Conservation (phyloP, 768 basidiomycete genomes). For the Russula sp. region DNA sequence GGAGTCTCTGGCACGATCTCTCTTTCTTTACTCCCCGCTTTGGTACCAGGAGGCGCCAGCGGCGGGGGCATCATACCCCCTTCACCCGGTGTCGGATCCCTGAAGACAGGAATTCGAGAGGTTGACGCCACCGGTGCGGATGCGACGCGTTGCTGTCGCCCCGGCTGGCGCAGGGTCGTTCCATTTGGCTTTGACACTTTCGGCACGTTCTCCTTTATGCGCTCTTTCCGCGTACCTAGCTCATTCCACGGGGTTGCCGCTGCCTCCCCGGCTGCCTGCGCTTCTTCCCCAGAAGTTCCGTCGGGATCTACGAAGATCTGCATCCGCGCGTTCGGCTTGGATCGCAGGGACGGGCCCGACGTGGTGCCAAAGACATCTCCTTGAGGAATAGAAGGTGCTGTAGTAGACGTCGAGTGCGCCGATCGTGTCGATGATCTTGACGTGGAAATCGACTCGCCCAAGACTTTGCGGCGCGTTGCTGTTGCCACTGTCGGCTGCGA, state of each 20-base stretch:
- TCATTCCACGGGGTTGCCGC: slow-evolving; percentile 55
- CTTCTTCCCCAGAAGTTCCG: slow-evolving; percentile 45
- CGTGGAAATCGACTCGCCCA: slow-evolving; percentile 39
- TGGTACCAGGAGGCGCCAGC: slow-evolving; percentile 35
- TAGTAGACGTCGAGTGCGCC: slow-evolving; percentile 28
- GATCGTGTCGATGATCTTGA: slow-evolving; percentile 25
- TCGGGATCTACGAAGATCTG: slow-evolving; percentile 71
- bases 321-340: slow-evolving; percentile 51
- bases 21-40: slow-evolving; percentile 26
- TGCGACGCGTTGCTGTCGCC: slow-evolving; percentile 48
- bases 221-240: slow-evolving; percentile 68
- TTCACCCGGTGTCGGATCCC: slow-evolving; percentile 49
- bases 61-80: slow-evolving; percentile 25
- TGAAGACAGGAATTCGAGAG: slow-evolving; percentile 59
- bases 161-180: slow-evolving; percentile 58
- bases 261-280: slow-evolving; percentile 35
- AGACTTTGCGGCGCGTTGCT: slow-evolving; percentile 37
- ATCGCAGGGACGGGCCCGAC: slow-evolving; percentile 28
- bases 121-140: slow-evolving; percentile 36
- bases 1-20: slow-evolving; percentile 33
- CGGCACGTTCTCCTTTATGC: slow-evolving; percentile 73
- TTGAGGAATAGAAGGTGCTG: slow-evolving; percentile 23
- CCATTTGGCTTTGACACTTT: slow-evolving; percentile 65
- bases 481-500: slow-evolving; percentile 31
- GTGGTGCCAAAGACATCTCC: slow-evolving; percentile 29